phyloP scores from a whole-genome alignment of 2,329 filamentous ascomycete species.

The Fusarium sp. region DNA sequence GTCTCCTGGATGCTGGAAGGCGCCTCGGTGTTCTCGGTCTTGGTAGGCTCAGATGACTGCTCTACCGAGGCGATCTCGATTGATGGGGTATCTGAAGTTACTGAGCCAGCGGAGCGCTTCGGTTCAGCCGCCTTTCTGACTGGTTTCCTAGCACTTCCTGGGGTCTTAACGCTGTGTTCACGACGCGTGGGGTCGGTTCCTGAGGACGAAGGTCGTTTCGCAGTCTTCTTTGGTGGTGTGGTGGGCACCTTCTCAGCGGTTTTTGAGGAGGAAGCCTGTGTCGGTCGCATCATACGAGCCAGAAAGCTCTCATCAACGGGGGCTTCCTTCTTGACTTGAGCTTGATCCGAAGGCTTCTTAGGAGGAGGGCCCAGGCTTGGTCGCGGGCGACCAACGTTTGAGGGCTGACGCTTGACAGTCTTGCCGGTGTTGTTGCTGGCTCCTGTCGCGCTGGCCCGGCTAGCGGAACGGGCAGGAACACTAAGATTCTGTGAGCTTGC shows the following conservation, averaged over 20 bases:
- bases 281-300: slow-evolving; percentile 85
- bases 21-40: slow-evolving; percentile 12
- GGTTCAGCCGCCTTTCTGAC: slow-evolving; percentile 17
- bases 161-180: slow-evolving; percentile 40
- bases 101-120: slow-evolving; percentile 1
- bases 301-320: slow-evolving; percentile 77
- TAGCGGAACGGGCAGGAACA: slow-evolving; percentile 56
- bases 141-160: slow-evolving; percentile 41
- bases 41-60: slow-evolving; percentile 9
- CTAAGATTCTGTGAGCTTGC: slow-evolving; percentile 51
- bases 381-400: slow-evolving; percentile 57
- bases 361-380: slow-evolving; percentile 69
- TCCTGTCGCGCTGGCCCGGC: slow-evolving; percentile 56
- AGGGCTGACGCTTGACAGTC: slow-evolving; percentile 58
- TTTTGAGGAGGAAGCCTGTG: slow-evolving; percentile 75
- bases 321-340: slow-evolving; percentile 60
- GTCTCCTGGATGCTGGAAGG: not conserved
- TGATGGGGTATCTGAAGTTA: slow-evolving; percentile 8
- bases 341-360: slow-evolving; percentile 56
- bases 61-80: slow-evolving; percentile 13
- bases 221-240: slow-evolving; percentile 60
- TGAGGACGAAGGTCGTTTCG: slow-evolving; percentile 39
- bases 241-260: slow-evolving; percentile 68
- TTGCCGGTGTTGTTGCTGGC: slow-evolving; percentile 42
- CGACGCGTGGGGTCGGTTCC: slow-evolving; percentile 36